Base-by-base conservation (phyloP, 2,329 filamentous ascomycete species). In the Juglanconis sp. region DNA sequence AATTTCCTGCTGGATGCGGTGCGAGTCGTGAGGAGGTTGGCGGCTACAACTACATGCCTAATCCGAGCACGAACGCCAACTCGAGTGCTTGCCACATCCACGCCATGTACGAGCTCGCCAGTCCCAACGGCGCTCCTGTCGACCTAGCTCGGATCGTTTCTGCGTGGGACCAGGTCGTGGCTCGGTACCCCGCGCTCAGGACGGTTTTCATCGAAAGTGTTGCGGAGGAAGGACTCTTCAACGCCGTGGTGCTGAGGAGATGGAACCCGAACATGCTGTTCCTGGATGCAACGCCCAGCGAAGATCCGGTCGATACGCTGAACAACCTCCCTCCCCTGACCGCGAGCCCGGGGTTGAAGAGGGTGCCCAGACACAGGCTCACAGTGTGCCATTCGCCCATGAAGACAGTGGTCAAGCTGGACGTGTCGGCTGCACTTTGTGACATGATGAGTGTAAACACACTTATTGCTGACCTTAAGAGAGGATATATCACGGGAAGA, bases 161-260 rank as follows among this genome's bases (percentile, higher is more conserved):
- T 31, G 79, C 79, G 0, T 84, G 81, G 81, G 73, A 80, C 59
- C 74, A 75, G 36, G 76, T 83, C 0, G 76, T 79, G 0, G 68
- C 73, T n/a, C 73, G 73, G 52, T 77, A 83, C 52, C 67, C 76
- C 0, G 74, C 79, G 1, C 65, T 84, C 46, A 69, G 81, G 46
- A 83, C 81, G 3, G 72, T 83, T 17, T 84, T 84, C 60, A 78
- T 77, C 48, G 80, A 81, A 50, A 81, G 80, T 38, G 72, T 81
- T 11, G 77, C 79, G 10, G 74, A 77, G 42, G 74, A 78, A 5
- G 78, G 79, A 0, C 68, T 83, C 0, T 83, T 79, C 59, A 80
- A 83, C 59, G 79, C 78, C 64, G 73, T 83, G 10, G 70, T 84
- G 5, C 68, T 84, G 2, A 74, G 74, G 8, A 76, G 73, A 51